Conservation (phyloP, 345 rosid species). For the Bruguiera parviflora region DNA sequence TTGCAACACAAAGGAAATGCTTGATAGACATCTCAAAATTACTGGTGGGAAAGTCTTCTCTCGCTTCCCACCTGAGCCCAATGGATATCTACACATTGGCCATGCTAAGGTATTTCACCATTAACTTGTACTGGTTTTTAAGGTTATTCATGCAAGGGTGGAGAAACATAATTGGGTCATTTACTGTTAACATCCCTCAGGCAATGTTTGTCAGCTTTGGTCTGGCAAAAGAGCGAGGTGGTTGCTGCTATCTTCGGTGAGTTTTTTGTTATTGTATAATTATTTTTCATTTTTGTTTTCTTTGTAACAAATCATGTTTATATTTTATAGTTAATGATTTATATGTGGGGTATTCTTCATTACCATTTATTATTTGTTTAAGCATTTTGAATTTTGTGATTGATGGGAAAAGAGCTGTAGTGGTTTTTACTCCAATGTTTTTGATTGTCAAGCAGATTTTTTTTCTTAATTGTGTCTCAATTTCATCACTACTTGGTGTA, state of each 20-base stretch:
- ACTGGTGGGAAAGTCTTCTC: constrained; percentile 78
- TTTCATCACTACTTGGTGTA: too few species aligned
- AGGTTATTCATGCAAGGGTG: neutral
- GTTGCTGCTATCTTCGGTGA: constrained; percentile 85
- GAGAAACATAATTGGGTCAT: neutral
- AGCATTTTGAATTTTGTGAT: too few species aligned
- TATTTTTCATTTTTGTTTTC: neutral
- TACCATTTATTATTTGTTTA: too few species aligned
- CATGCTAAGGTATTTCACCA: constrained; percentile 77
- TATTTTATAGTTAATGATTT: too few species aligned
- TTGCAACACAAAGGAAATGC: constrained; percentile 72
- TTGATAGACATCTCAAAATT: constrained; percentile 70
- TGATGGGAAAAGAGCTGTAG: too few species aligned
- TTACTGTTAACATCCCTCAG: constrained; percentile 33
- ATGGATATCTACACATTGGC: constrained; percentile 97
- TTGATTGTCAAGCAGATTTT: too few species aligned
- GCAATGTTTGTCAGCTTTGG: constrained; percentile 99
- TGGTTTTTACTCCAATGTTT: too few species aligned
- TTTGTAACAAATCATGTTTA: too few species aligned
- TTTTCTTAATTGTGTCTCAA: too few species aligned
- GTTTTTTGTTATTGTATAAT: constrained; percentile 5
- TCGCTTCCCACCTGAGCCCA: constrained; percentile 96
- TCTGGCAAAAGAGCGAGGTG: constrained; percentile 86
- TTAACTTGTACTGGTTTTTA: neutral
- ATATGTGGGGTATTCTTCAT: too few species aligned